Percentiles rank a stretch among this genome's conserved stretches.
Conservation (phyloP, 163 green algal genomes). For the Botryococcus braunii region DNA sequence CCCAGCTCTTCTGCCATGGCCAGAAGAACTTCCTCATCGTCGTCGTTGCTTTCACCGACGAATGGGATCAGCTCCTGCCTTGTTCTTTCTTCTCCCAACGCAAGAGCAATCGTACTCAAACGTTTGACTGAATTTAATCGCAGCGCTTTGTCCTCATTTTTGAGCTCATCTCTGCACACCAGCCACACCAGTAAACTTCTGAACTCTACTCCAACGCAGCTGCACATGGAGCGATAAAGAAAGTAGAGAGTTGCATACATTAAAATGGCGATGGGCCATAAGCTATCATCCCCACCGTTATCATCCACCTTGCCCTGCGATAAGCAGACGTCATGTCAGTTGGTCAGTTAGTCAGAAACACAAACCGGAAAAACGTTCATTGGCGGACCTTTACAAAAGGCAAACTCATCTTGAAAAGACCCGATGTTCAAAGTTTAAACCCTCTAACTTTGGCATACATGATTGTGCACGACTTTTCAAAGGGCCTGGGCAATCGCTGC, state of each 20-base stretch:
- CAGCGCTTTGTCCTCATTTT: constrained; percentile 89
- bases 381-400: too few species aligned
- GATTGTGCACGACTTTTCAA: too few species aligned
- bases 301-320: constrained; percentile 9
- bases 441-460: too few species aligned
- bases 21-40: constrained; percentile 92
- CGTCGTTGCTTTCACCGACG: constrained; percentile 85
- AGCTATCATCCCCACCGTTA: constrained; percentile 39
- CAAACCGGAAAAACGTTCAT: too few species aligned
- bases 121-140: constrained; percentile 88
- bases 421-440: too few species aligned
- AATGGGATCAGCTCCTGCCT: constrained; percentile 96
- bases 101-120: constrained; percentile 86
- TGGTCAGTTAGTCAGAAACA: too few species aligned
- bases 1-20: constrained; percentile 95
- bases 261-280: constrained; percentile 83
- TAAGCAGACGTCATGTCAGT: too few species aligned
- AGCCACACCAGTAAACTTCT: background rate
- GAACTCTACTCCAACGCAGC: constrained; percentile 2
- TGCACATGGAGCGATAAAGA: background rate
- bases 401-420: too few species aligned
- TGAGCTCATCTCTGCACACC: constrained; percentile 75
- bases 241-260: constrained; percentile 46
- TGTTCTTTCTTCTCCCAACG: constrained; percentile 92
- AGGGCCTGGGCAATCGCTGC: too few species aligned